Conservation (phyloP, 345 rosid species). For the Gossypium mustelinum region DNA sequence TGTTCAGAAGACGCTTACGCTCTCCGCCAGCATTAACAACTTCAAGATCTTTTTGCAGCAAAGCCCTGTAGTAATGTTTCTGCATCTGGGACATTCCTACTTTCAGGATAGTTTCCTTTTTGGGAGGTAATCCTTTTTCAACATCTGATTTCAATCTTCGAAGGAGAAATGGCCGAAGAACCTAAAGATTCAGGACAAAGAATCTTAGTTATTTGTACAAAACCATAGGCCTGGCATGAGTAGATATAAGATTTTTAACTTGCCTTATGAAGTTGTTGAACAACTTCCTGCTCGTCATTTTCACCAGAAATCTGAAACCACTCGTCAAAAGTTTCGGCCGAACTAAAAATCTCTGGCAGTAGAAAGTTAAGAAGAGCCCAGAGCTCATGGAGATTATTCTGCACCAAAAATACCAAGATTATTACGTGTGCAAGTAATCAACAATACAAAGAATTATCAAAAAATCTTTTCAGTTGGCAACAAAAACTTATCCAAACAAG, state of each 20-base stretch:
- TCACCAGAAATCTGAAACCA: constrained; percentile 99
- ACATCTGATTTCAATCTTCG: constrained; percentile 95
- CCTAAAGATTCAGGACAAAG: constrained; percentile 35
- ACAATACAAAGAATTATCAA: neutral
- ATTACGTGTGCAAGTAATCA: neutral
- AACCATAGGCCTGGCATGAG: neutral
- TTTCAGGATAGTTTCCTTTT: constrained; percentile 96
- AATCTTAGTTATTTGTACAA: constrained; percentile 9
- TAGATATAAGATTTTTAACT: neutral
- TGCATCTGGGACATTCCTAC: constrained; percentile 99
- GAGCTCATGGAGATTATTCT: constrained; percentile 97
- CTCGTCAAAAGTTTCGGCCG: constrained; percentile 98
- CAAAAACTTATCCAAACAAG: neutral
- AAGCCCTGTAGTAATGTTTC: constrained; percentile 82
- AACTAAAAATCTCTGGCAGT: constrained; percentile 93
- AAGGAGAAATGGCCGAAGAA: constrained; percentile 95
- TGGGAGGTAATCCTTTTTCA: constrained; percentile 97
- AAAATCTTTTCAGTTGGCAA: neutral
- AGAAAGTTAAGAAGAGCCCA: constrained; percentile 98
- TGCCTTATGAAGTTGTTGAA: constrained; percentile 98
- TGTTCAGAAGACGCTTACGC: constrained; percentile 92
- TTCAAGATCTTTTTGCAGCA: constrained; percentile 97
- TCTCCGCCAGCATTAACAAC: constrained; percentile 99
- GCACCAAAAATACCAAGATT: constrained; percentile 24
- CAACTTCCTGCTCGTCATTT: constrained; percentile 97